Conservation (phyloP, 164 flowering plant species). For the Santalum album region DNA sequence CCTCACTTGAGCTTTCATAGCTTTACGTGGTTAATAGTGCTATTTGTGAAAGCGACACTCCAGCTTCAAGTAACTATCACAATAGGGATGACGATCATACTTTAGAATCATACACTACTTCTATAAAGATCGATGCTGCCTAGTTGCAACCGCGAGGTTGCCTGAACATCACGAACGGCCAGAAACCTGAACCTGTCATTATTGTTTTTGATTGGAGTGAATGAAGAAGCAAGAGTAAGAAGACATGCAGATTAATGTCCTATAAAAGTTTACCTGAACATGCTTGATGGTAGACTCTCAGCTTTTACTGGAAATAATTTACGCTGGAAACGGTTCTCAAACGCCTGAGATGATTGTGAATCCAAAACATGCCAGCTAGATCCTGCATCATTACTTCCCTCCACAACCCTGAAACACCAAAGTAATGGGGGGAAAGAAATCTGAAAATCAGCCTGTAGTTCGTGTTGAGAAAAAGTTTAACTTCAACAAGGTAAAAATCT, state of each 20-base stretch:
- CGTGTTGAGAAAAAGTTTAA: not conserved
- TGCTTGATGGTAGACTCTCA: slow-evolving; percentile 27
- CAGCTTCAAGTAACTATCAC: no score
- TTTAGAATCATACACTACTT: slow-evolving; percentile 3
- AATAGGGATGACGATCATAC: no score
- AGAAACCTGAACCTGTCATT: slow-evolving; percentile 65
- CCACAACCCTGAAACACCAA: slow-evolving; percentile 53
- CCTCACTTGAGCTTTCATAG: no score
- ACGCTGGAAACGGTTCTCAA: slow-evolving; percentile 69
- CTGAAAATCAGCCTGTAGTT: no score
- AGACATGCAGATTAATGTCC: not conserved
- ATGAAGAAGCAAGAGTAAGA: not conserved
- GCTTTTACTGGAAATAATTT: slow-evolving; percentile 39
- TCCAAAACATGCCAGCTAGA: slow-evolving; percentile 70
- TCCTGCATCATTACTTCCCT: slow-evolving; percentile 85
- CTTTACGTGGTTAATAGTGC: no score
- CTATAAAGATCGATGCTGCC: slow-evolving; percentile 79
- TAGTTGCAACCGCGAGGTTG: slow-evolving; percentile 62
- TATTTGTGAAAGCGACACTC: no score
- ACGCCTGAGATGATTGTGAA: slow-evolving; percentile 51
- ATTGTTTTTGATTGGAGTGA: not conserved
- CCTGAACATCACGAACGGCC: slow-evolving; percentile 45
- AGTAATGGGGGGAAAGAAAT: not conserved
- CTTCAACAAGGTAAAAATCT: no score
- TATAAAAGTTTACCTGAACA: slow-evolving; percentile 55